Conservation (phyloP, 345 rosid species). For the Combretum micranthum region DNA sequence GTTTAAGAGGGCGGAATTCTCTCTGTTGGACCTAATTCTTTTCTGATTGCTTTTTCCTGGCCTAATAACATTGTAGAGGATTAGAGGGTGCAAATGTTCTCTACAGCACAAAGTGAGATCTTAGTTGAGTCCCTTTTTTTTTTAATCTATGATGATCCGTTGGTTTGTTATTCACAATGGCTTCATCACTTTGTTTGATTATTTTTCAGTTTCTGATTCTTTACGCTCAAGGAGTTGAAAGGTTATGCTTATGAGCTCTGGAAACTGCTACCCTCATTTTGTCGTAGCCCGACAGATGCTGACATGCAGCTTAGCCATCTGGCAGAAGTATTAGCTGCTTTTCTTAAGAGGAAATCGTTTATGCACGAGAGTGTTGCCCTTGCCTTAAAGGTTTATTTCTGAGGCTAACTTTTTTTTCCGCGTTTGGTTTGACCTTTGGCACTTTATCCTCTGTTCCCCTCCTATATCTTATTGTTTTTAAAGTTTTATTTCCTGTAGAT, state of each 20-base stretch:
- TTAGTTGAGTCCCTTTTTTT: too few species aligned
- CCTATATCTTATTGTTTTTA: background rate
- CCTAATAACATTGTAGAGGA: too few species aligned
- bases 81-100: too few species aligned
- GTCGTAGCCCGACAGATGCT: conserved; percentile 65
- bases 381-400: conserved; percentile 53
- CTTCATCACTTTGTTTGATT: conserved; percentile 4
- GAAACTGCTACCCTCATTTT: conserved; percentile 76
- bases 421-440: background rate
- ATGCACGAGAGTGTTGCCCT: conserved; percentile 63
- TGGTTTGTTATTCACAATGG: conserved; percentile 6
- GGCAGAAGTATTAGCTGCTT: conserved; percentile 48
- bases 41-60: too few species aligned
- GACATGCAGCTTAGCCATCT: conserved; percentile 41
- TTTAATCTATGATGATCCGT: too few species aligned
- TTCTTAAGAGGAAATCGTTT: conserved; percentile 47
- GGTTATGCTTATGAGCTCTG: conserved; percentile 59
- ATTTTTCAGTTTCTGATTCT: conserved; percentile 59
- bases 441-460: background rate
- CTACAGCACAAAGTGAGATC: too few species aligned
- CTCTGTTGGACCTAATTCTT: too few species aligned
- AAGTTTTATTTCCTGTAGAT: conserved; percentile 9
- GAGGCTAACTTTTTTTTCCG: conserved; percentile 1
- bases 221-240: conserved; percentile 49
- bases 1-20: too few species aligned